Evolutionary conservation across 352 stramenopile genomes (phyloP).

Genomic region (Peronospora belbahrii): DNA sequence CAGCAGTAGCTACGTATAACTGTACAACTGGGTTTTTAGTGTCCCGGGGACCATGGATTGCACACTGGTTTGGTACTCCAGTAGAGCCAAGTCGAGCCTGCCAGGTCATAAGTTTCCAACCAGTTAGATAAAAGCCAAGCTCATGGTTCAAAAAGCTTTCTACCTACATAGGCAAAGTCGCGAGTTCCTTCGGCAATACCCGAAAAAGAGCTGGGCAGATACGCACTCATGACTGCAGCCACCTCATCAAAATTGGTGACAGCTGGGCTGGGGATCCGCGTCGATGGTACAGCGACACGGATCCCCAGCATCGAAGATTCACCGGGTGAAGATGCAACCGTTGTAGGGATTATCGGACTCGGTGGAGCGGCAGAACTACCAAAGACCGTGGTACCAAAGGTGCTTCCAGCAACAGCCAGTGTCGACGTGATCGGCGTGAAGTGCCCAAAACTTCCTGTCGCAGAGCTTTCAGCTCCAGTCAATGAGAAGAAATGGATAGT

Average conservation of each 20-base stretch:
- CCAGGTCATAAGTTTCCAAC: constrained; percentile 1
- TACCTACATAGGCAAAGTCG: constrained; percentile 76
- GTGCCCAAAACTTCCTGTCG: constrained; percentile 71
- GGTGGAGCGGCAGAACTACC: constrained; percentile 17
- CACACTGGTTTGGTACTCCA: constrained; percentile 68
- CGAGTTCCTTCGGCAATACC: constrained; percentile 81
- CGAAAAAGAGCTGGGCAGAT: constrained; percentile 66
- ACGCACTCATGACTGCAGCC: constrained; percentile 56
- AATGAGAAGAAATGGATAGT: constrained; percentile 95
- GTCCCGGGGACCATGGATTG: constrained; percentile 67
- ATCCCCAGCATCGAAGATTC: constrained; percentile 6
- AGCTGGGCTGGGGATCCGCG: constrained; percentile 28
- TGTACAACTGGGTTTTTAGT: constrained; percentile 42
- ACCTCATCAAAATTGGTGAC: constrained; percentile 59
- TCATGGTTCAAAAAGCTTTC: neutral
- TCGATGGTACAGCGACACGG: neutral
- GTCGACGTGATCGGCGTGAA: constrained; percentile 70
- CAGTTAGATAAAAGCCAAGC: neutral
- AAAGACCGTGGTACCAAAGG: constrained; percentile 47
- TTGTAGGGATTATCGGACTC: constrained; percentile 3
- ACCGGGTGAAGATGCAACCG: constrained; percentile 9
- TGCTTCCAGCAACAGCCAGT: constrained; percentile 58
- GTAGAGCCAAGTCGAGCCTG: constrained; percentile 66
- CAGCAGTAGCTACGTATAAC: constrained; percentile 70
- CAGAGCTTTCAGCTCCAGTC: constrained; percentile 57